phyloP scores from a whole-genome alignment of 306 rosid species.

The Sphenostylis stenocarpa region DNA sequence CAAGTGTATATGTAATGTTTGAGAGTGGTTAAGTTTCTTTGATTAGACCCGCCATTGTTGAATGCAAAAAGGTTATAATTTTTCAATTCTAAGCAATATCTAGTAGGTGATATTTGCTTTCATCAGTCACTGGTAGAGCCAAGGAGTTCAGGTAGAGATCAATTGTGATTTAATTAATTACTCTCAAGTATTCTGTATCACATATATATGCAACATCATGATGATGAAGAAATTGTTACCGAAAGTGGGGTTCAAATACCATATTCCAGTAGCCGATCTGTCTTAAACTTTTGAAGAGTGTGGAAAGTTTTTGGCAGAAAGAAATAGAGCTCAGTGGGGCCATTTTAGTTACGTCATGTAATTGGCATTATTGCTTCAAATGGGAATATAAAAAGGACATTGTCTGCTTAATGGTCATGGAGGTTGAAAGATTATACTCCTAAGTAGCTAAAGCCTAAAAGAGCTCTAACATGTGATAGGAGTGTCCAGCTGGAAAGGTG shows the following conservation, averaged over 20 bases:
- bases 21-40: conserved; percentile 28
- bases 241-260: conserved; percentile 24
- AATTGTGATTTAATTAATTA: conserved; percentile 8
- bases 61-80: conserved; percentile 1
- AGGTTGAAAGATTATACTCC: conserved; percentile 26
- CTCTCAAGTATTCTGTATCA: background rate
- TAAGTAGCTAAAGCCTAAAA: conserved; percentile 36
- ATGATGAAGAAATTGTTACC: conserved; percentile 26
- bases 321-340: conserved; percentile 29
- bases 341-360: conserved; percentile 32
- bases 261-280: conserved; percentile 40
- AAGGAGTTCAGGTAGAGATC: conserved; percentile 38
- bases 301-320: conserved; percentile 31
- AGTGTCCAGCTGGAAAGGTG: conserved; percentile 38
- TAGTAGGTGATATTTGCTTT: background rate
- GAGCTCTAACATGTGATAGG: conserved; percentile 39
- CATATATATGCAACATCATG: conserved; percentile 3
- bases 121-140: conserved; percentile 4
- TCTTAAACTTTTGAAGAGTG: conserved; percentile 27
- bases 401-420: conserved; percentile 38
- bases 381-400: conserved; percentile 33
- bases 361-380: conserved; percentile 44
- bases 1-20: conserved; percentile 16
- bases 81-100: background rate
- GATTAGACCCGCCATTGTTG: conserved; percentile 6